Percentiles rank a stretch among this genome's conserved stretches.
phyloP scores from a whole-genome alignment of 2,329 filamentous ascomycete genomes.

The Trichoderma atroviride region DNA sequence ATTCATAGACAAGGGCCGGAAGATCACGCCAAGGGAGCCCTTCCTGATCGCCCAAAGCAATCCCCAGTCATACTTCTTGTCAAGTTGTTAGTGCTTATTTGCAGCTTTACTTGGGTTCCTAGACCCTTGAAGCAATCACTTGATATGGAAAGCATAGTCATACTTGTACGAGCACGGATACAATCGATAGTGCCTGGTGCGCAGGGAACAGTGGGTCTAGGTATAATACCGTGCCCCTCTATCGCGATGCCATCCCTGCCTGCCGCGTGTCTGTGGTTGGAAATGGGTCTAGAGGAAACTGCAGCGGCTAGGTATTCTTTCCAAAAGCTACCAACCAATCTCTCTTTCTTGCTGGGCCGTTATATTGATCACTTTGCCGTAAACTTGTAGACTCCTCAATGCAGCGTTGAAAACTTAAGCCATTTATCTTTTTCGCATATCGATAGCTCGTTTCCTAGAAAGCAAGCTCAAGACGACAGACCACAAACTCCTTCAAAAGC shows the following conservation, averaged over 20 bases:
- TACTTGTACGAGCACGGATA: neutral
- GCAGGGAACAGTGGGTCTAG: neutral
- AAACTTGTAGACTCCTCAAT: neutral
- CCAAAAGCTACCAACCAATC: neutral
- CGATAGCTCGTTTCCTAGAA: neutral
- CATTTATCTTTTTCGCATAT: neutral
- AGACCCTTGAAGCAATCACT: neutral
- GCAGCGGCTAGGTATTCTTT: neutral
- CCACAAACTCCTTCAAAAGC: neutral
- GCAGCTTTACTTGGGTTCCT: neutral
- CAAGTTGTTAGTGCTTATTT: neutral
- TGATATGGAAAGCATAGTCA: neutral
- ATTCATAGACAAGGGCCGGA: neutral
- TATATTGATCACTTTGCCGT: neutral
- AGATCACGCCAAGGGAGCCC: neutral
- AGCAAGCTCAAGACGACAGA: neutral
- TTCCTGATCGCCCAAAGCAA: neutral
- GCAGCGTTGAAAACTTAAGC: neutral
- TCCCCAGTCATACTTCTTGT: neutral
- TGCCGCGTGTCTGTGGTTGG: neutral
- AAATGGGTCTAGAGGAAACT: neutral
- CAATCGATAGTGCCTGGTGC: too few relatives aligned
- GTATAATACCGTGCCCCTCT: neutral
- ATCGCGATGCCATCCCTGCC: neutral
- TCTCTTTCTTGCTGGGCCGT: neutral